These are phyloP conservation scores for Paradendryphiella salina DNA, from an alignment of 2,329 filamentous ascomycete species.

Conservation along the genomic window DNA sequence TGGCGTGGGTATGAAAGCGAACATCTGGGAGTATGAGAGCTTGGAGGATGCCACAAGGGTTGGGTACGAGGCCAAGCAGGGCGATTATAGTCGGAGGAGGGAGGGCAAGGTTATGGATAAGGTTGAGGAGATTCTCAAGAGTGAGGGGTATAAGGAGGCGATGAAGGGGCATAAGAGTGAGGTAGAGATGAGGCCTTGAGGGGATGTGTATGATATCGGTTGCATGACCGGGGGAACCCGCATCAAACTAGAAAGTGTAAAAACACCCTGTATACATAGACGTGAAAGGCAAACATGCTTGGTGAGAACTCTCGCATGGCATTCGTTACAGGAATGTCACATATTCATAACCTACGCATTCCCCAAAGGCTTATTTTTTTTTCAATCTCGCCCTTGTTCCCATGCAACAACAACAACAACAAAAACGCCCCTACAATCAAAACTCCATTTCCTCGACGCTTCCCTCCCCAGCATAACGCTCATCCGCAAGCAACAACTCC, in stretches of 20 bases:
- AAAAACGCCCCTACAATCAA: neutral
- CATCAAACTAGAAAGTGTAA: neutral
- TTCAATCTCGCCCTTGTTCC: neutral
- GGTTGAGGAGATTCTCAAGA: slow-evolving; percentile 41
- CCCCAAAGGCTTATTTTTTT: neutral
- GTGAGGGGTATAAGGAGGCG: slow-evolving; percentile 38
- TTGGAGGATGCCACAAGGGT: slow-evolving; percentile 52
- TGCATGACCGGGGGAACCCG: neutral
- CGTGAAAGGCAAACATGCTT: neutral
- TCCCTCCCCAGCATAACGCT: slow-evolving; percentile 30
- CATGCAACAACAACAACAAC: neutral
- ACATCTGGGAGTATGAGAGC: slow-evolving; percentile 85
- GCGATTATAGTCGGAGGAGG: slow-evolving; percentile 35
- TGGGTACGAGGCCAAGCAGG: slow-evolving; percentile 33
- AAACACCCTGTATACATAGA: too few species aligned
- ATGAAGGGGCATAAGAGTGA: slow-evolving; percentile 33
- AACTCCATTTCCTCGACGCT: slow-evolving; percentile 1
- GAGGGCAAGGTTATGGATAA: slow-evolving; percentile 41
- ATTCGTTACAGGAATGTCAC: neutral
- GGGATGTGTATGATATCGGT: neutral
- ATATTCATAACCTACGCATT: neutral
- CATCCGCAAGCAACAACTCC: slow-evolving; percentile 43
- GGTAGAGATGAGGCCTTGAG: slow-evolving; percentile 31
- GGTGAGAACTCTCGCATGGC: too few species aligned
- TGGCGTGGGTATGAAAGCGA: slow-evolving; percentile 98